Evolutionary conservation across 2,329 filamentous ascomycete species (phyloP).

Genomic region (Fusarium sp.): DNA sequence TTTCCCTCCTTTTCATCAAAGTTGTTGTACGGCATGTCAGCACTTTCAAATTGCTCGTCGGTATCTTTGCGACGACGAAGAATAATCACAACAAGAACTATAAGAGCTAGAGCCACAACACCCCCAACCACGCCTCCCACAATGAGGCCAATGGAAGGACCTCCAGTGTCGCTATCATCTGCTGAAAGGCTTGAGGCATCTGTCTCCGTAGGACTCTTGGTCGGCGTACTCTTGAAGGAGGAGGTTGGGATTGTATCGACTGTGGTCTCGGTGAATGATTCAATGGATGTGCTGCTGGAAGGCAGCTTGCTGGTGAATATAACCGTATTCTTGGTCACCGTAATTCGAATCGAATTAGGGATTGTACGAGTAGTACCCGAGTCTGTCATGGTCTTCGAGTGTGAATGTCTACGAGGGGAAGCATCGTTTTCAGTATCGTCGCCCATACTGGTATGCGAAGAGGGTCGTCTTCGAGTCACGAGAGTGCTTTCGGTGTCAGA

Average conservation of each 20-base stretch:
- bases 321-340: slow-evolving; percentile 48
- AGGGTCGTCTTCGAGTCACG: background rate
- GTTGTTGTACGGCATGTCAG: slow-evolving; percentile 19
- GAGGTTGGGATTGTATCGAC: slow-evolving; percentile 1
- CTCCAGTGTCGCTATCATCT: background rate
- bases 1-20: slow-evolving; percentile 42
- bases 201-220: slow-evolving; percentile 18
- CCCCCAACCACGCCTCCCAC: slow-evolving; percentile 46
- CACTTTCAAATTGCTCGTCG: slow-evolving; percentile 1
- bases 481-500: background rate
- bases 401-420: background rate
- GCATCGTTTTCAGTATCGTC: background rate
- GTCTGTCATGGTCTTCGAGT: slow-evolving; percentile 44
- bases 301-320: slow-evolving; percentile 41
- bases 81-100: slow-evolving; percentile 33
- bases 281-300: slow-evolving; percentile 8
- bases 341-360: slow-evolving; percentile 46
- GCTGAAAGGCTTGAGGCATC: background rate
- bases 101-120: slow-evolving; percentile 38
- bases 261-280: slow-evolving; percentile 6
- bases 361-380: slow-evolving; percentile 49
- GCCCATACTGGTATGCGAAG: background rate
- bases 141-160: slow-evolving; percentile 44
- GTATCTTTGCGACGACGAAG: slow-evolving; percentile 29
- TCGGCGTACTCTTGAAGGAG: slow-evolving; percentile 12